These are phyloP conservation scores for Fraxinus dipetala DNA, from an alignment of 305 asterid genomes.

Conservation along the genomic window DNA sequence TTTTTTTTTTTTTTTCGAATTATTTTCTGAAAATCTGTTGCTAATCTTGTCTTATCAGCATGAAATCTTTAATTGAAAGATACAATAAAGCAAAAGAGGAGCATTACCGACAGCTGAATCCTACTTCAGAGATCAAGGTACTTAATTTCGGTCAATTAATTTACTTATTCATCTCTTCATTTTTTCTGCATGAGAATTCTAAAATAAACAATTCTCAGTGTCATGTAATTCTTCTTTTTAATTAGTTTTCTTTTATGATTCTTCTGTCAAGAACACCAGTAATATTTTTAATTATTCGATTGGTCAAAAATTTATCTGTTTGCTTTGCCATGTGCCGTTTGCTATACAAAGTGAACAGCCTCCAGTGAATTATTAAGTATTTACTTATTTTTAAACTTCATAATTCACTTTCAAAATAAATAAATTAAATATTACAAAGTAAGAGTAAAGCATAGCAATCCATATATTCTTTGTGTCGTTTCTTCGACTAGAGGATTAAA, in stretches of 20 bases:
- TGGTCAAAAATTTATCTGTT: neutral
- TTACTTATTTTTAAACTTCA: neutral
- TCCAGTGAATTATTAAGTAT: neutral
- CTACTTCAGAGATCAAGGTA: conserved; percentile 74
- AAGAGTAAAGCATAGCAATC: neutral
- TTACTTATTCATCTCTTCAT: neutral
- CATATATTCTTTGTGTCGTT: neutral
- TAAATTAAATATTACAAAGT: neutral
- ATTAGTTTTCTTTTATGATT: neutral
- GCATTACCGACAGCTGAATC: conserved; percentile 38
- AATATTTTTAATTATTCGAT: neutral
- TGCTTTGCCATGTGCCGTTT: neutral
- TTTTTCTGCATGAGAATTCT: neutral
- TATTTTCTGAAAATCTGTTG: neutral
- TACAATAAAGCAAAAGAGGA: conserved; percentile 62
- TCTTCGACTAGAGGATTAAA: neutral
- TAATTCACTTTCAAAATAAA: neutral
- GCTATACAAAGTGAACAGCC: neutral
- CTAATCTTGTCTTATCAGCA: conserved; percentile 34
- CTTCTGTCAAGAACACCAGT: neutral
- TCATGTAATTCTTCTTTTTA: neutral
- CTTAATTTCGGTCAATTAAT: neutral
- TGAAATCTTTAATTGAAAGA: conserved; percentile 54
- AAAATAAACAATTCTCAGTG: neutral
- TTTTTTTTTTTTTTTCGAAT: neutral